These are phyloP conservation scores for Nidularia pulvinata DNA, from an alignment of 768 basidiomycete genomes.

Conservation along the genomic window DNA sequence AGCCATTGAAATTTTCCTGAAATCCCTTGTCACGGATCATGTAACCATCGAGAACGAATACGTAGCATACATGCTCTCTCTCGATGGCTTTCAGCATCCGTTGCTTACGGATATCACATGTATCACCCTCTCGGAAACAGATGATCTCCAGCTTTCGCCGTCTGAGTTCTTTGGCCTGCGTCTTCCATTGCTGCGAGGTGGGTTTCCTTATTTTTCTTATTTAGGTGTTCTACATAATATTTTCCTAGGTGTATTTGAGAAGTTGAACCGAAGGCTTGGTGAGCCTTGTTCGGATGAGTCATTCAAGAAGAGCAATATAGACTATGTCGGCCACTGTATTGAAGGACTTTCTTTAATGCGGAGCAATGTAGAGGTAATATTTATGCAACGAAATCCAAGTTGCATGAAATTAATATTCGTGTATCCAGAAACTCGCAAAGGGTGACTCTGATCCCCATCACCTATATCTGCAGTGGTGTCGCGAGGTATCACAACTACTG, in stretches of 20 bases:
- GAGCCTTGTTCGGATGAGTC: neutral
- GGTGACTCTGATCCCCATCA: neutral
- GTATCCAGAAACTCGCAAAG: constrained; percentile 11
- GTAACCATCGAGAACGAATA: constrained; percentile 61
- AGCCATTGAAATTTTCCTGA: constrained; percentile 55
- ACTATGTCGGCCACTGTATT: constrained; percentile 7
- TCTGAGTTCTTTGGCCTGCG: constrained; percentile 29
- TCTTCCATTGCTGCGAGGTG: constrained; percentile 23
- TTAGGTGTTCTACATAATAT: neutral
- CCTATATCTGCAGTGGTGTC: constrained; percentile 31
- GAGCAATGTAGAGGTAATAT: neutral
- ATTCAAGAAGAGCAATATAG: neutral
- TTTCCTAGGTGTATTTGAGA: neutral
- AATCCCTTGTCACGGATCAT: constrained; percentile 44
- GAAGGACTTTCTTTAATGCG: constrained; percentile 44
- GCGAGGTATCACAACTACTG: constrained; percentile 21
- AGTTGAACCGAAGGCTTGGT: neutral
- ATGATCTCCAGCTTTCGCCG: constrained; percentile 24
- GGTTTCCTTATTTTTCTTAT: neutral
- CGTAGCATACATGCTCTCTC: constrained; percentile 50
- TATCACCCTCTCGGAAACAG: constrained; percentile 11
- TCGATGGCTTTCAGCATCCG: constrained; percentile 57
- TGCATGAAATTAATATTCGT: neutral
- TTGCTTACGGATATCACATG: constrained; percentile 33
- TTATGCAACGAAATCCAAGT: neutral